These are phyloP conservation scores for Lolium rigidum DNA, from an alignment of 176 grass and related monocot genomes.

Conservation along the genomic window DNA sequence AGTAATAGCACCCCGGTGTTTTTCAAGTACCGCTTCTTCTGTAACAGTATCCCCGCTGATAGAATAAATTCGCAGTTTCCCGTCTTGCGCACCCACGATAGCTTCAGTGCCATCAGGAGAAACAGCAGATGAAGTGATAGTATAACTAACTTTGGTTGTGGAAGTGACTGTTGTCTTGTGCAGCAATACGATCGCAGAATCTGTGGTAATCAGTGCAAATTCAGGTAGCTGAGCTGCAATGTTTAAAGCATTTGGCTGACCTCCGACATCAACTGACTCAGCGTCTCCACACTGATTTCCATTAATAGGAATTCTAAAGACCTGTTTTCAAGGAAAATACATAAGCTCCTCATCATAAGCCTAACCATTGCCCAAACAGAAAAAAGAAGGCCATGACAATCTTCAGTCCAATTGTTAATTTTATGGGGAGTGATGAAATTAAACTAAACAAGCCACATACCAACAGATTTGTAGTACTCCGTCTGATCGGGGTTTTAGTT, in stretches of 20 bases:
- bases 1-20: constrained; percentile 93
- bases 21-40: constrained; percentile 89
- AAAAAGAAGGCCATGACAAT: constrained; percentile 14
- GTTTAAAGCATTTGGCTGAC: constrained; percentile 86
- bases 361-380: constrained; percentile 19
- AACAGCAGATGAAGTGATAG: constrained; percentile 76
- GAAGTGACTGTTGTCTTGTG: constrained; percentile 73
- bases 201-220: constrained; percentile 78
- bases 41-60: constrained; percentile 66
- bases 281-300: constrained; percentile 82
- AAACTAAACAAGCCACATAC: constrained; percentile 5
- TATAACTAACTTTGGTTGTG: constrained; percentile 68
- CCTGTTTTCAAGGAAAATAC: constrained; percentile 50
- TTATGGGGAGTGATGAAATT: constrained; percentile 24
- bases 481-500: no score
- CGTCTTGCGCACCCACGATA: constrained; percentile 86
- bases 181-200: constrained; percentile 75
- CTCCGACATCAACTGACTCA: constrained; percentile 79
- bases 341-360: constrained; percentile 37
- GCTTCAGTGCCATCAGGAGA: constrained; percentile 88
- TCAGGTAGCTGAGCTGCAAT: constrained; percentile 68
- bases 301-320: constrained; percentile 83
- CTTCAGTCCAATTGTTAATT: background rate
- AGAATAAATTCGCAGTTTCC: constrained; percentile 83
- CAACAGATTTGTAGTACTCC: background rate